Evolutionary conservation across 1,284 basidiomycete genomes (phyloP).

Genomic region (Boletellus dicymbophilus): DNA sequence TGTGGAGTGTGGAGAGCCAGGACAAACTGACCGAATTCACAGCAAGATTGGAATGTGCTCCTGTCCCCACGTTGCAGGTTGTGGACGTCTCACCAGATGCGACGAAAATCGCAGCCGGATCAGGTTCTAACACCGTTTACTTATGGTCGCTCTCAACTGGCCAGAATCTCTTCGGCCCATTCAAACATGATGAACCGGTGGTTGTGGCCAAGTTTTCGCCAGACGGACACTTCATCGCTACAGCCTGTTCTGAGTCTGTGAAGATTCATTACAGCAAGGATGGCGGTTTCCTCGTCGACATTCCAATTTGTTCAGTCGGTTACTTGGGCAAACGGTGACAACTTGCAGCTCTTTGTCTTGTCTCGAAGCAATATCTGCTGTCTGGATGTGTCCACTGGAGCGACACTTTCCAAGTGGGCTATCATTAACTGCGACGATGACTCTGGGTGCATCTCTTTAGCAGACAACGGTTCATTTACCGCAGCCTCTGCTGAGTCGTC

Average conservation of each 20-base stretch:
- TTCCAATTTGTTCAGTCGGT: neutral
- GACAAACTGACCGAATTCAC: no score
- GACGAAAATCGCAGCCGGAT: neutral
- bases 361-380: neutral
- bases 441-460: neutral
- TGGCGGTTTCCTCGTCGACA: no score
- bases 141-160: neutral
- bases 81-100: neutral
- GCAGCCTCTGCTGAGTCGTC: neutral
- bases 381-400: neutral
- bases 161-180: neutral
- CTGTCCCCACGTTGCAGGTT: no score
- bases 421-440: no score
- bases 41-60: no score
- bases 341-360: neutral
- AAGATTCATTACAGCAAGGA: neutral
- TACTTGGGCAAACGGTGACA: neutral
- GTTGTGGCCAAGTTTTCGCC: neutral
- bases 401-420: no score
- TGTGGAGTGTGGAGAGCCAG: no score
- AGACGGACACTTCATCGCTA: neutral
- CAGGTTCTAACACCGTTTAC: neutral
- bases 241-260: neutral
- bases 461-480: neutral
- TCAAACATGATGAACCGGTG: neutral